Conservation (phyloP, 2,329 filamentous ascomycete species). For the Pestalotiopsis sp. region DNA sequence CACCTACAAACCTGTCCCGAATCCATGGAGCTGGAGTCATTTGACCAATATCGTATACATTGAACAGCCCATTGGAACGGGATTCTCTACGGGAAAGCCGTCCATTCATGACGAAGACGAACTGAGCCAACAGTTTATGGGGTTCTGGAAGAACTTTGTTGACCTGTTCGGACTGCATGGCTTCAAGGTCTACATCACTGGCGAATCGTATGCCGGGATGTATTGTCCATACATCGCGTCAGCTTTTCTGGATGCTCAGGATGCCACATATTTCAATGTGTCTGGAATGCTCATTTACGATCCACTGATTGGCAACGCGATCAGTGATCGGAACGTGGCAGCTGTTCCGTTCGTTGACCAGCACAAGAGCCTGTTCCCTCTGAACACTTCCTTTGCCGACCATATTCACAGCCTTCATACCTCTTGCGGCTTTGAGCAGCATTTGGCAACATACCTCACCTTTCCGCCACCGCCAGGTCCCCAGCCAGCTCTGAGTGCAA, state of each 20-base stretch:
- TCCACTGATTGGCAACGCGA: background rate
- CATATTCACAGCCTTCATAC: background rate
- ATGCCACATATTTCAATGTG: slow-evolving; percentile 52
- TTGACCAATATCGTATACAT: slow-evolving; percentile 78
- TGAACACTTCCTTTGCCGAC: slow-evolving; percentile 55
- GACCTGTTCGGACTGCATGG: slow-evolving; percentile 53
- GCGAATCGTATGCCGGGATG: slow-evolving; percentile 53
- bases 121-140: slow-evolving; percentile 70
- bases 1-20: slow-evolving; percentile 65
- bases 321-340: slow-evolving; percentile 21
- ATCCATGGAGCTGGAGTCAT: slow-evolving; percentile 74
- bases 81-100: slow-evolving; percentile 66
- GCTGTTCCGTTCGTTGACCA: slow-evolving; percentile 57
- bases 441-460: background rate
- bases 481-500: slow-evolving; percentile 41
- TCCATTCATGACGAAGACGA: slow-evolving; percentile 68
- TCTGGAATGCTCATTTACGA: slow-evolving; percentile 36
- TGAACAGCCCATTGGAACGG: slow-evolving; percentile 68
- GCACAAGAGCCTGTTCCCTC: slow-evolving; percentile 55
- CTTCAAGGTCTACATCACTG: slow-evolving; percentile 54
- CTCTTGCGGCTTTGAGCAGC: background rate
- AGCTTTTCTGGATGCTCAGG: slow-evolving; percentile 48
- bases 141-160: slow-evolving; percentile 68
- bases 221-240: slow-evolving; percentile 60
- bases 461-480: background rate